These are phyloP conservation scores for Aspergillus quadricinctus DNA, from an alignment of 2,329 filamentous ascomycete species.

Conservation along the genomic window DNA sequence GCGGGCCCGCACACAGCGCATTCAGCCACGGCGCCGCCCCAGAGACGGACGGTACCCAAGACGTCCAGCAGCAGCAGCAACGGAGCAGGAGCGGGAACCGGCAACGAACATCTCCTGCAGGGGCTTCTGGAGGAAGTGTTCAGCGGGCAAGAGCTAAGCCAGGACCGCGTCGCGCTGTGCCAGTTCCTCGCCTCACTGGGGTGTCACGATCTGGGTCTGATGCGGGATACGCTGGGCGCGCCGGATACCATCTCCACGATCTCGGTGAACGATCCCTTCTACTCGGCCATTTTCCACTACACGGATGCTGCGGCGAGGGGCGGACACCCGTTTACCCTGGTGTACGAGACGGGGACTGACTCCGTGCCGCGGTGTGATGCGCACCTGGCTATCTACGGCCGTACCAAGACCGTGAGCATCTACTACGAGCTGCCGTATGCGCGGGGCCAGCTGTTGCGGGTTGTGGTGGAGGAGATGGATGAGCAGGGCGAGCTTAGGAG, in stretches of 20 bases:
- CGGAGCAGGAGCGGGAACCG: not conserved
- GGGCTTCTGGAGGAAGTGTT: constrained; percentile 25
- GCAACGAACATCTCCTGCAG: constrained; percentile 8
- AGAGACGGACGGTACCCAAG: not conserved
- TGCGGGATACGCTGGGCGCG: constrained; percentile 52
- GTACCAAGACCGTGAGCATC: constrained; percentile 52
- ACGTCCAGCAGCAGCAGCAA: constrained; percentile 1
- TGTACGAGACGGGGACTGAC: constrained; percentile 56
- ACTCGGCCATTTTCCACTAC: constrained; percentile 34
- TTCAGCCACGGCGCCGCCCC: constrained; percentile 9
- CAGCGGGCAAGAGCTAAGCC: constrained; percentile 23
- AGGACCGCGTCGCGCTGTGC: constrained; percentile 30
- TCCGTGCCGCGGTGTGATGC: constrained; percentile 44
- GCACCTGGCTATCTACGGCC: constrained; percentile 46
- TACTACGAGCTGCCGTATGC: constrained; percentile 56
- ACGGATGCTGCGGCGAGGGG: constrained; percentile 12
- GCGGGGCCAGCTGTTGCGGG: constrained; percentile 51
- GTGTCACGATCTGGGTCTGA: constrained; percentile 51
- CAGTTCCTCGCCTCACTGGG: constrained; percentile 48
- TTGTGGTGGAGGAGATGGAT: constrained; percentile 36
- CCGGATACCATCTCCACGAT: constrained; percentile 46
- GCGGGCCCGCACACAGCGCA: constrained; percentile 49
- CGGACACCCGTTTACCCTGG: constrained; percentile 44
- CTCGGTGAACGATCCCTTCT: constrained; percentile 41
- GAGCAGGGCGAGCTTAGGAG: constrained; percentile 21